phyloP scores from a whole-genome alignment of 2,329 filamentous ascomycete genomes.

The Aspergillus candidus region DNA sequence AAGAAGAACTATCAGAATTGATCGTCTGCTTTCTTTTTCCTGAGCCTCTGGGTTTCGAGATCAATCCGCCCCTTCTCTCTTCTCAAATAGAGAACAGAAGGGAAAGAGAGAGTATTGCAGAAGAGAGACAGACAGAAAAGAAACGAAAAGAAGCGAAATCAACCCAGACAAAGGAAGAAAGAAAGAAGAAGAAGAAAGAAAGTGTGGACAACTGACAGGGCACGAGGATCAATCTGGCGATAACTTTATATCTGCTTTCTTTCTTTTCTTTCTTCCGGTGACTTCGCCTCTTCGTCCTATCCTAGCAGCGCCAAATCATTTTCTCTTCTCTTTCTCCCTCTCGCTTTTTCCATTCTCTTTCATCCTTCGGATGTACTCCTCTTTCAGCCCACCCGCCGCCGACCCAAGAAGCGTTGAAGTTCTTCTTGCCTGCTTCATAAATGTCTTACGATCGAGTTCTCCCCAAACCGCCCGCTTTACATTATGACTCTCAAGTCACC shows the following conservation, averaged over 20 bases:
- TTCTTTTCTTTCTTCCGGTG: constrained; percentile 7
- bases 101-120: constrained; percentile 4
- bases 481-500: constrained; percentile 33
- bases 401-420: constrained; percentile 3
- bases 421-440: constrained; percentile 18
- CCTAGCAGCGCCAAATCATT: not conserved
- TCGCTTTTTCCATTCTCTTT: constrained; percentile 9
- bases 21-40: too few species aligned
- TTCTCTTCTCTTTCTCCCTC: constrained; percentile 2
- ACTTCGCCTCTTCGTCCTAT: not conserved
- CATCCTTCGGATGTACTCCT: constrained; percentile 7
- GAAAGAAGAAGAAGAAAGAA: too few species aligned
- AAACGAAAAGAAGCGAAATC: constrained; percentile 1
- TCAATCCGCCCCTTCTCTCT: too few species aligned
- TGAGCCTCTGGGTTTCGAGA: too few species aligned
- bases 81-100: not conserved
- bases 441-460: constrained; percentile 47
- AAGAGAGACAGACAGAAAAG: not conserved
- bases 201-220: constrained; percentile 1
- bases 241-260: constrained; percentile 14
- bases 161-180: not conserved
- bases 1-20: too few species aligned
- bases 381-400: constrained; percentile 8
- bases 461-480: constrained; percentile 38
- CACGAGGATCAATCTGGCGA: constrained; percentile 8